Percentiles rank a stretch among this genome's conserved stretches.
Conservation (phyloP, 768 basidiomycete species). For the Suillus sp. region DNA sequence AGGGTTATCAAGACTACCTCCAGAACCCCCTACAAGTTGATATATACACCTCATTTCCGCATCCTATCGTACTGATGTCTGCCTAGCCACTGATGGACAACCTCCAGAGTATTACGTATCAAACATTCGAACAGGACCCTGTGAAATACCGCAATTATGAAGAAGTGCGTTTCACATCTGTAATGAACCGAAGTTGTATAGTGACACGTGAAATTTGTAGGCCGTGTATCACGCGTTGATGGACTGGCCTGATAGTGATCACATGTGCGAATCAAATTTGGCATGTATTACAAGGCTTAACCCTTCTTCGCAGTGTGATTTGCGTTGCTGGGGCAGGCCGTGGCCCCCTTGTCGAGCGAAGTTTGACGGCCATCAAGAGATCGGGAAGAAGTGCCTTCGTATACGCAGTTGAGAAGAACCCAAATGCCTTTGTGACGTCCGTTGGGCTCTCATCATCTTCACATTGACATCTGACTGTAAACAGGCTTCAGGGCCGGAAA, state of each 20-base stretch:
- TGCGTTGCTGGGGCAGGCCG: slow-evolving; percentile 95
- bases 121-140: slow-evolving; percentile 97
- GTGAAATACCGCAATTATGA: slow-evolving; percentile 96
- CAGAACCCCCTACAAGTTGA: slow-evolving; percentile 91
- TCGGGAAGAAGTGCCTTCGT: slow-evolving; percentile 63
- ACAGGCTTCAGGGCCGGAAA: slow-evolving; percentile 82
- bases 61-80: slow-evolving; percentile 15
- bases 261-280: slow-evolving; percentile 54
- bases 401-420: slow-evolving; percentile 96
- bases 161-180: slow-evolving; percentile 53
- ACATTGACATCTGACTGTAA: slow-evolving; percentile 18
- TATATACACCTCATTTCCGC: slow-evolving; percentile 12
- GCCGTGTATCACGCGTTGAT: slow-evolving; percentile 80
- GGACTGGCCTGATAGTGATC: slow-evolving; percentile 62
- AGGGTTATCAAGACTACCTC: slow-evolving; percentile 92
- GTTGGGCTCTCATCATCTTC: slow-evolving; percentile 34
- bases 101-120: slow-evolving; percentile 92
- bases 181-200: slow-evolving; percentile 16
- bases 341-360: slow-evolving; percentile 88
- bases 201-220: slow-evolving; percentile 38
- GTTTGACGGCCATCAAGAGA: slow-evolving; percentile 73
- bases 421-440: slow-evolving; percentile 92
- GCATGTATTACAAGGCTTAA: slow-evolving; percentile 8
- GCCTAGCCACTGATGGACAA: slow-evolving; percentile 94
- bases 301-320: slow-evolving; percentile 56